Evolutionary conservation across 2,329 filamentous ascomycete species (phyloP).

Genomic region (Spiromastix sp.): DNA sequence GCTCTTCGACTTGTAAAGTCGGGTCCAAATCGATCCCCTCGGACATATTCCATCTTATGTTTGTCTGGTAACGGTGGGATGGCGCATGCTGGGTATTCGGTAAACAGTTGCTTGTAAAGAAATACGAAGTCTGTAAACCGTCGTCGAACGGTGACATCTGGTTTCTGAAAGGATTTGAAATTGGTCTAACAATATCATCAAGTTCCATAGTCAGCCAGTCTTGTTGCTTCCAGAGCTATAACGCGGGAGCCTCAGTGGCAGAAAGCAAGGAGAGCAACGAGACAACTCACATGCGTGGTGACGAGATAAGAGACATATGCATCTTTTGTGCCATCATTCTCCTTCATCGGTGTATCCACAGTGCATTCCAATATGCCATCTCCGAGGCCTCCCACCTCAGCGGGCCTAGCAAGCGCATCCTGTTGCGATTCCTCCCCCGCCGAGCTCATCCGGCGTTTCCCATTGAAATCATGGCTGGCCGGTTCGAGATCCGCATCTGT

Average conservation of each 20-base stretch:
- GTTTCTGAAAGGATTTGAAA: slow-evolving; percentile 82
- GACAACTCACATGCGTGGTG: slow-evolving; percentile 62
- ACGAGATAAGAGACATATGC: slow-evolving; percentile 93
- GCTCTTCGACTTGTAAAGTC: slow-evolving; percentile 87
- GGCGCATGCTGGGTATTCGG: slow-evolving; percentile 82
- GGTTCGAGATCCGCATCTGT: slow-evolving; percentile 26
- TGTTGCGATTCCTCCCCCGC: slow-evolving; percentile 37
- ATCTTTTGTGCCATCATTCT: slow-evolving; percentile 93
- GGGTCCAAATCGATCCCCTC: slow-evolving; percentile 84
- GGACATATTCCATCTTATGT: slow-evolving; percentile 98
- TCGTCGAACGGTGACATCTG: slow-evolving; percentile 68
- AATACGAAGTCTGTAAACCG: slow-evolving; percentile 98
- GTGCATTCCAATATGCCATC: slow-evolving; percentile 72
- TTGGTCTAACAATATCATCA: slow-evolving; percentile 58
- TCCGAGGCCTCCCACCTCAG: slow-evolving; percentile 54
- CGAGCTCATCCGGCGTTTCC: slow-evolving; percentile 39
- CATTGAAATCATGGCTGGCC: slow-evolving; percentile 31
- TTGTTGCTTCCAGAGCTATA: slow-evolving; percentile 2
- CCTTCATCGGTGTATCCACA: slow-evolving; percentile 78
- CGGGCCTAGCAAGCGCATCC: slow-evolving; percentile 40
- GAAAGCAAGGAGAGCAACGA: too few species aligned
- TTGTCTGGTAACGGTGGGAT: slow-evolving; percentile 94
- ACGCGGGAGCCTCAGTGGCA: slow-evolving; percentile 1
- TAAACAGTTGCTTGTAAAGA: slow-evolving; percentile 78
- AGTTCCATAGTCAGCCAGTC: too few species aligned